Percentiles rank a stretch among this genome's conserved stretches.
Conservation (phyloP, 1,284 basidiomycete species). For the Flammula alnicola region DNA sequence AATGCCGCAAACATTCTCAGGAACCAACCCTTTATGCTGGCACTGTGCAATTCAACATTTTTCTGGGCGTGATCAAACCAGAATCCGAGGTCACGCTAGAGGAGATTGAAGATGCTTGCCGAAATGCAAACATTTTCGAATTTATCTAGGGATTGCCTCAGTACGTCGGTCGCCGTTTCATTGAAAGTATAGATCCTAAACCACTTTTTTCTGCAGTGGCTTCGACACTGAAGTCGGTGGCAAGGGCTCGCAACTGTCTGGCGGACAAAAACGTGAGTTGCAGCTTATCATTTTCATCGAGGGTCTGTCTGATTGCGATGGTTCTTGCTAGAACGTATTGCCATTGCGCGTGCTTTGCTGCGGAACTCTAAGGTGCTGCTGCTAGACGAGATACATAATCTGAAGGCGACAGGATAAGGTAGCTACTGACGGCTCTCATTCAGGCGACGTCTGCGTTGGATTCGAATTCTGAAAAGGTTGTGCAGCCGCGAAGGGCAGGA, state of each 20-base stretch:
- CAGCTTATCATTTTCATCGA: not conserved
- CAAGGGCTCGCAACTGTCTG: conserved; percentile 92
- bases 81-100: conserved; percentile 83
- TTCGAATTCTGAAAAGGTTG: conserved; percentile 91
- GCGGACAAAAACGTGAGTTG: conserved; percentile 87
- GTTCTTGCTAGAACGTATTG: conserved; percentile 88
- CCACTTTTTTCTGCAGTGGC: conserved; percentile 52
- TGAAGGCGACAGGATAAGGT: conserved; percentile 6
- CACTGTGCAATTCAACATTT: conserved; percentile 86
- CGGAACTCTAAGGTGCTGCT: conserved; percentile 93
- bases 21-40: conserved; percentile 90
- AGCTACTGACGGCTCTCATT: conserved; percentile 8
- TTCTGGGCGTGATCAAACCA: conserved; percentile 87
- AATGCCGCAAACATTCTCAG: conserved; percentile 89
- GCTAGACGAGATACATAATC: conserved; percentile 66
- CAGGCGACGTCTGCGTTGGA: conserved; percentile 93
- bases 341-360: conserved; percentile 95
- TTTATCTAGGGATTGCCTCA: conserved; percentile 89
- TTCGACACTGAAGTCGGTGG: conserved; percentile 94
- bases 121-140: conserved; percentile 89
- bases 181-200: conserved; percentile 8
- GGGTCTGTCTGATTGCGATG: conserved; percentile 8
- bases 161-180: conserved; percentile 42
- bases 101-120: conserved; percentile 85
- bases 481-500: conserved; percentile 93